These are phyloP conservation scores for Populus alba DNA, from an alignment of 345 rosid genomes.

Conservation along the genomic window DNA sequence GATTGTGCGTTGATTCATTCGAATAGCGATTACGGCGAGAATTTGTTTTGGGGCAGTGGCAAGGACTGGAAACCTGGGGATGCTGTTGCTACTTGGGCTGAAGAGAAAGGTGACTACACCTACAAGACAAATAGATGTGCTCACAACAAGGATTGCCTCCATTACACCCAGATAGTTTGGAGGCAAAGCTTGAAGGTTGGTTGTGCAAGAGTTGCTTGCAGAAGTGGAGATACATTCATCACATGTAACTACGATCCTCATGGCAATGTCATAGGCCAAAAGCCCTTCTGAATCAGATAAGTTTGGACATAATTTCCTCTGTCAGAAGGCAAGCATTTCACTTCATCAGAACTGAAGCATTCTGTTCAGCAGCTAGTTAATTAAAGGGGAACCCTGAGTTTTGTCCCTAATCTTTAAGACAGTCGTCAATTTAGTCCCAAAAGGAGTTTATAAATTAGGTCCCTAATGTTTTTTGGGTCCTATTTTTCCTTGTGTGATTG, in stretches of 20 bases:
- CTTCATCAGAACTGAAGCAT: no score
- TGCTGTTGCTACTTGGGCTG: constrained; percentile 56
- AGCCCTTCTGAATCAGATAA: constrained; percentile 42
- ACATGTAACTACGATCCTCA: constrained; percentile 63
- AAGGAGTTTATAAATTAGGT: neutral
- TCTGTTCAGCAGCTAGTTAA: no score
- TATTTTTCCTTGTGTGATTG: no score
- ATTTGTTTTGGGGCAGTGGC: constrained; percentile 64
- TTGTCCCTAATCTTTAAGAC: no score
- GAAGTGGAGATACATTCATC: constrained; percentile 50
- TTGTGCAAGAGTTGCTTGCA: constrained; percentile 46
- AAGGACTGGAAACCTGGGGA: constrained; percentile 43
- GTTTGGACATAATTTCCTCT: no score
- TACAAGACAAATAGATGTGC: constrained; percentile 42
- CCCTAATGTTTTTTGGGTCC: neutral
- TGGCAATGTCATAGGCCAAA: constrained; percentile 57
- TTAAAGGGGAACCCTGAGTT: no score
- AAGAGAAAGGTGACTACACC: constrained; percentile 45
- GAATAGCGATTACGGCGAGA: constrained; percentile 50
- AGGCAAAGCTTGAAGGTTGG: constrained; percentile 51
- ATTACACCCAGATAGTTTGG: constrained; percentile 71
- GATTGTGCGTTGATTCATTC: constrained; percentile 59
- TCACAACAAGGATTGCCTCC: constrained; percentile 40
- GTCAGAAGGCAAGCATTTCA: no score
- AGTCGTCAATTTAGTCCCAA: neutral